Evolutionary conservation across 83 land plant genomes (phyloP).

Genomic region (Larix sibirica): DNA sequence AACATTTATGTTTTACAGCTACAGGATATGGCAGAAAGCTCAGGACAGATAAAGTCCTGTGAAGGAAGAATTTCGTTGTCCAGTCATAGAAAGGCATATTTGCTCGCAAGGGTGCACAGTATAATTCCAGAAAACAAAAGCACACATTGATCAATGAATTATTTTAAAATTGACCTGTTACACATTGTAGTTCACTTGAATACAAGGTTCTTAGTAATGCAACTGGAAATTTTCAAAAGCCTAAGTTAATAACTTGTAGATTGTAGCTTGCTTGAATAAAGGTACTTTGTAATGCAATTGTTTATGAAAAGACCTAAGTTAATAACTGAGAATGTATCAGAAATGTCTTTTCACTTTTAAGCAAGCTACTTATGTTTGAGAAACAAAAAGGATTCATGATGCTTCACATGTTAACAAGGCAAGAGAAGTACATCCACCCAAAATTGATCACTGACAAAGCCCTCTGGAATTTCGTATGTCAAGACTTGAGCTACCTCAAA

Average conservation of each 20-base stretch:
- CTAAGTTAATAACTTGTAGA: neutral
- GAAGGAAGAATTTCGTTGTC: no score
- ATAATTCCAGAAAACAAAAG: no score
- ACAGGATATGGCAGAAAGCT: no score
- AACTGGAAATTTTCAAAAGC: neutral
- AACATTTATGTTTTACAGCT: no score
- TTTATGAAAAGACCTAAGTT: neutral
- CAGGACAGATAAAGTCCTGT: no score
- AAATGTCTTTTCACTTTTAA: neutral
- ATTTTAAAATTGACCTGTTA: conserved; percentile 1
- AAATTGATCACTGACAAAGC: neutral
- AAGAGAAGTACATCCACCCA: neutral
- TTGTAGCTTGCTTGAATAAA: neutral
- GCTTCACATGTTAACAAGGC: neutral
- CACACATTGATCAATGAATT: neutral
- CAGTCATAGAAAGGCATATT: no score
- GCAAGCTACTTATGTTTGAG: neutral
- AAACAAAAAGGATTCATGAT: neutral
- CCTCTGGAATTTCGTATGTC: neutral
- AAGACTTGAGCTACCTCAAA: neutral
- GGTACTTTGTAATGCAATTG: neutral
- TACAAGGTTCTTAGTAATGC: neutral
- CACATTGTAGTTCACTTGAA: neutral
- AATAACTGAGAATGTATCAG: neutral
- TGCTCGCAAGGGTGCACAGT: no score